Conservation (phyloP, 176 grass and related monocot genomes). For the Carex scoparia region DNA sequence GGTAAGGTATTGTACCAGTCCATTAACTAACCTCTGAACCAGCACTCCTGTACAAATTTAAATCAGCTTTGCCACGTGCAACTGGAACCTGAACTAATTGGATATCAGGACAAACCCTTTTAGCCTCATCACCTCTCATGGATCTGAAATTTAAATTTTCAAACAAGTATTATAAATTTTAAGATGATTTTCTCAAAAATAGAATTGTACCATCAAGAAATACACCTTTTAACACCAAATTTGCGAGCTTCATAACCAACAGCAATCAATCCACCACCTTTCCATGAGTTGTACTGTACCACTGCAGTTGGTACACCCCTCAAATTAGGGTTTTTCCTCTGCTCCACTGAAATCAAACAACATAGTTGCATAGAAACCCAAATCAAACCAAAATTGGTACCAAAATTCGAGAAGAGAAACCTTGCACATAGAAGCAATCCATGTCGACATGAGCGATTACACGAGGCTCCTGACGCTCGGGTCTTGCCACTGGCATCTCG, state of each 20-base stretch:
- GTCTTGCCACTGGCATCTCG: slow-evolving; percentile 71
- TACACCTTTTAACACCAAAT: slow-evolving; percentile 78
- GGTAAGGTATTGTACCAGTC: neutral
- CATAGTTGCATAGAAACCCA: neutral
- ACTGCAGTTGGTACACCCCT: slow-evolving; percentile 82
- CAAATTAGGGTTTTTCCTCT: slow-evolving; percentile 63
- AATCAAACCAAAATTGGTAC: neutral
- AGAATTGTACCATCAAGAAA: neutral
- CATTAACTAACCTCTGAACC: slow-evolving; percentile 56
- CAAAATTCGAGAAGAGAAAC: slow-evolving; percentile 15
- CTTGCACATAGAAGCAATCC: slow-evolving; percentile 99
- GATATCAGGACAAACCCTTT: slow-evolving; percentile 60
- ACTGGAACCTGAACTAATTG: slow-evolving; percentile 87
- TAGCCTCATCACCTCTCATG: slow-evolving; percentile 93
- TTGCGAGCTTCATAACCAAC: slow-evolving; percentile 93
- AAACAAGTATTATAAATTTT: neutral
- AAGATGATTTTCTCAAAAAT: neutral
- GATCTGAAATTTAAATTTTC: slow-evolving; percentile 41
- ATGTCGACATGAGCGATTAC: slow-evolving; percentile 91
- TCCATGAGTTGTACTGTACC: slow-evolving; percentile 94
- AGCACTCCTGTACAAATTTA: slow-evolving; percentile 75
- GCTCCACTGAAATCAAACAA: slow-evolving; percentile 47
- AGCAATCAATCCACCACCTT: slow-evolving; percentile 81
- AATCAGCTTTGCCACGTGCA: slow-evolving; percentile 81
- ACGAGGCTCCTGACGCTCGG: slow-evolving; percentile 66